phyloP scores from a whole-genome alignment of 2,329 filamentous ascomycete species.

The Aspergillus pseudotamarii region DNA sequence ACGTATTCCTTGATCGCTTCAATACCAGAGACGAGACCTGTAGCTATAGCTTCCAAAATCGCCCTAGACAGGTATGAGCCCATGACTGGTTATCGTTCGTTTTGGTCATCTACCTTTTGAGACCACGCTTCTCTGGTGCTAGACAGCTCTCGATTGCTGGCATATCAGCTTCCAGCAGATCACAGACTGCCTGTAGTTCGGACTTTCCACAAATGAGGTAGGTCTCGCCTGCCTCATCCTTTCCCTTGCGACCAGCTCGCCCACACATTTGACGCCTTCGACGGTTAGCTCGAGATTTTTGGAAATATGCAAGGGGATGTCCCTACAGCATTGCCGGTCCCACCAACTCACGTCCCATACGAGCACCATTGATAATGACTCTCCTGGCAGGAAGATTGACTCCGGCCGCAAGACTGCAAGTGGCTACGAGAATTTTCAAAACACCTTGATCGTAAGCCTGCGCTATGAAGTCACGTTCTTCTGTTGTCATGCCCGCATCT shows the following conservation, averaged over 20 bases:
- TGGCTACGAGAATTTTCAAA: conserved; percentile 73
- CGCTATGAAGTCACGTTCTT: conserved; percentile 73
- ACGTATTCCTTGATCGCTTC: conserved; percentile 70
- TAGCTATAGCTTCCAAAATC: conserved; percentile 70
- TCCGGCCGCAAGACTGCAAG: conserved; percentile 79
- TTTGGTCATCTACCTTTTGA: conserved; percentile 59
- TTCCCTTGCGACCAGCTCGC: conserved; percentile 75
- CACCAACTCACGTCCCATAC: conserved; percentile 76
- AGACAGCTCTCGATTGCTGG: conserved; percentile 71
- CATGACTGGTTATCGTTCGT: neutral
- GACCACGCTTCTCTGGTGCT: conserved; percentile 65
- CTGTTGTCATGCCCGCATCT: conserved; percentile 63
- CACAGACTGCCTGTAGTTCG: conserved; percentile 70
- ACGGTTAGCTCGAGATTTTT: conserved; percentile 24
- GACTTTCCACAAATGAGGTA: conserved; percentile 72
- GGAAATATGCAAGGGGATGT: neutral
- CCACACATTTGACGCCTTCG: conserved; percentile 73
- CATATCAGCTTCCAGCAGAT: conserved; percentile 72
- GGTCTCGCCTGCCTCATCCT: conserved; percentile 75
- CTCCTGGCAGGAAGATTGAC: conserved; percentile 73
- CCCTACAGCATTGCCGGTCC: conserved; percentile 71
- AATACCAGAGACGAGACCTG: conserved; percentile 66
- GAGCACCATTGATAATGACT: conserved; percentile 74
- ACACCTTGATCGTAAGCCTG: conserved; percentile 69
- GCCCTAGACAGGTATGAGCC: conserved; percentile 53